Conservation (phyloP, 805 yeast species). For the Ogataea angusta region DNA sequence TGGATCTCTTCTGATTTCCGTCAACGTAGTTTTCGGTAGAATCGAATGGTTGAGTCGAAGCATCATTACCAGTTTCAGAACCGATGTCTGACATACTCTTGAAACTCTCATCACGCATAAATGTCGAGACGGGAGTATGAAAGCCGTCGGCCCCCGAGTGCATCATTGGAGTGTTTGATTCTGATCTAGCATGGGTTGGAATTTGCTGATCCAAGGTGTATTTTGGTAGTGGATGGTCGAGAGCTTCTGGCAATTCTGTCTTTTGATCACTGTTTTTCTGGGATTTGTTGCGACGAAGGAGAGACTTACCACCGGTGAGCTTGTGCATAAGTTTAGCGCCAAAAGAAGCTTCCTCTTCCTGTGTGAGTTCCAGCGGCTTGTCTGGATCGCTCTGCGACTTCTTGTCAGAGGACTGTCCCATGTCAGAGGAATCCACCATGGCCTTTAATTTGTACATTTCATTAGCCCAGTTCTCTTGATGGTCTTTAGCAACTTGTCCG, state of each 20-base stretch:
- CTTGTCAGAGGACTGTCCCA: slow-evolving; percentile 16
- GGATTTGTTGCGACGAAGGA: slow-evolving; percentile 25
- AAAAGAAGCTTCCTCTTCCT: slow-evolving; percentile 33
- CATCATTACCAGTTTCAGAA: slow-evolving; percentile 10
- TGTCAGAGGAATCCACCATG: slow-evolving; percentile 27
- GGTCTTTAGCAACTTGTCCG: slow-evolving; percentile 81
- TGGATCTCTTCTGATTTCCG: not conserved
- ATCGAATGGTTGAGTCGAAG: slow-evolving; percentile 15
- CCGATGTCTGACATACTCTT: slow-evolving; percentile 12
- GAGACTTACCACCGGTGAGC: slow-evolving; percentile 42
- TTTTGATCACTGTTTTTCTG: slow-evolving; percentile 5
- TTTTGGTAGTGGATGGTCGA: not conserved
- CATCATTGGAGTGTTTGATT: slow-evolving; percentile 22
- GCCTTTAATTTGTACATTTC: slow-evolving; percentile 54
- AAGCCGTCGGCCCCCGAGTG: slow-evolving; percentile 5
- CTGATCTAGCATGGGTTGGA: slow-evolving; percentile 16
- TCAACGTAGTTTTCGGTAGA: slow-evolving; percentile 6
- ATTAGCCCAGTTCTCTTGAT: slow-evolving; percentile 68
- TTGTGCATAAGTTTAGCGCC: slow-evolving; percentile 44
- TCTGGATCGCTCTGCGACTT: slow-evolving; percentile 22
- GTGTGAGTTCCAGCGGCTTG: slow-evolving; percentile 30
- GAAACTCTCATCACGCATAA: slow-evolving; percentile 12
- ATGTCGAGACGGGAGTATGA: slow-evolving; percentile 5
- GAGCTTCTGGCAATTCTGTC: slow-evolving; percentile 2
- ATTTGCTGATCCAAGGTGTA: slow-evolving; percentile 2